A percentile compares a stretch with the other conserved stretches of the same genome.
Evolutionary conservation across 768 basidiomycete genomes (phyloP).

Genomic region (Russula dissimulans): DNA sequence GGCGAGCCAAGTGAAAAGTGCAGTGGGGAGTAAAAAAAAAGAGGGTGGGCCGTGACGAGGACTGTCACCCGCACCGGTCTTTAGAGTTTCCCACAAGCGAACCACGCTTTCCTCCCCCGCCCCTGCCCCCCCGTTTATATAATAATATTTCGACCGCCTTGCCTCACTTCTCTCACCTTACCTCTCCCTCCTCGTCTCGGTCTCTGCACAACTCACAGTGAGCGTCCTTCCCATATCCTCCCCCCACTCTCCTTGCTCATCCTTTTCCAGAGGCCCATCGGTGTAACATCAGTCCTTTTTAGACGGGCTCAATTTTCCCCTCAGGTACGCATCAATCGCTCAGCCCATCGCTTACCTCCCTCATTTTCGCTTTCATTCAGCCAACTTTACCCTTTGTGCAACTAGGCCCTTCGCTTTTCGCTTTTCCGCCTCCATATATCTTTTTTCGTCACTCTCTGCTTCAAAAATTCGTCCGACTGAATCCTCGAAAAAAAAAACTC

Average conservation of each 20-base stretch:
- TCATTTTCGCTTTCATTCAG: conserved; percentile 17
- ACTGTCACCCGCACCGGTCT: neutral
- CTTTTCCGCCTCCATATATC: conserved; percentile 33
- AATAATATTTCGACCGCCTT: conserved; percentile 10
- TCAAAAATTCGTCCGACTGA: conserved; percentile 41
- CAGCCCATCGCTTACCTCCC: conserved; percentile 21
- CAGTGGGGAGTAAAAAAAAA: neutral
- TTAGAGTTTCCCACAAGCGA: conserved; percentile 15
- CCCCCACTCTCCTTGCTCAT: neutral
- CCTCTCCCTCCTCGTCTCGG: conserved; percentile 8
- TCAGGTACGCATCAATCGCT: conserved; percentile 37
- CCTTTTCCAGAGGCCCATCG: conserved; percentile 31
- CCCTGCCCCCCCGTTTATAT: conserved; percentile 16
- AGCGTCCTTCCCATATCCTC: conserved; percentile 4
- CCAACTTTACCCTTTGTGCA: conserved; percentile 57
- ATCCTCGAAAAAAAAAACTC: conserved; percentile 37
- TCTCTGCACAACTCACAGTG: conserved; percentile 14
- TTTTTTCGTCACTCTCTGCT: conserved; percentile 31
- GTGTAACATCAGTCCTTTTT: conserved; percentile 77
- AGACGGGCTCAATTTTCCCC: conserved; percentile 68
- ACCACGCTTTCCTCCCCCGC: conserved; percentile 4
- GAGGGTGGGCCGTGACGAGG: conserved; percentile 3
- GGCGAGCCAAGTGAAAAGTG: neutral
- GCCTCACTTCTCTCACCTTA: conserved; percentile 9
- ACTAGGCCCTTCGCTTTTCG: conserved; percentile 38